phyloP scores from a whole-genome alignment of 2,329 filamentous ascomycete species.

The Periconia sp. region DNA sequence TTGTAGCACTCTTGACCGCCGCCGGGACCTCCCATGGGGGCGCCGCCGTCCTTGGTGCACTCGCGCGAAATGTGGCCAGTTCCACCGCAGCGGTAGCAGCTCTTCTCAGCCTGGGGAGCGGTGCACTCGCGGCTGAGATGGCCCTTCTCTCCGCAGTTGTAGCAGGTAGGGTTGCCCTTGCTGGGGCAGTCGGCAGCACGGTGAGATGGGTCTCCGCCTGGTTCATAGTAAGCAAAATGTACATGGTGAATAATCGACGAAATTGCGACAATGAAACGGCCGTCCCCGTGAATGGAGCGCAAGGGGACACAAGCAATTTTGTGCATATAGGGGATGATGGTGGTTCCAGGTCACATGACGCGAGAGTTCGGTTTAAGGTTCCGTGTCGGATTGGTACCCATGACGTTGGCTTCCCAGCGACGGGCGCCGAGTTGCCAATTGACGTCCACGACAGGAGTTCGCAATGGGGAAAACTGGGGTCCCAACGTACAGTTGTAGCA shows the following conservation, averaged over 20 bases:
- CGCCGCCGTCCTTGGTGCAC: conserved; percentile 64
- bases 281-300: no score
- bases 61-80: conserved; percentile 92
- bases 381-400: conserved; percentile 22
- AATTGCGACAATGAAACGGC: neutral
- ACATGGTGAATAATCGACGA: no score
- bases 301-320: neutral
- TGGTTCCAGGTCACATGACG: conserved; percentile 19
- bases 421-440: conserved; percentile 1
- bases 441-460: neutral
- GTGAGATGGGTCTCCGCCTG: conserved; percentile 57
- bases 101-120: conserved; percentile 84
- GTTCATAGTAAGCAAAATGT: conserved; percentile 21
- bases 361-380: conserved; percentile 10
- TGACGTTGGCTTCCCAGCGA: conserved; percentile 16
- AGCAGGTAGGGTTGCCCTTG: conserved; percentile 58
- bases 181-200: conserved; percentile 58
- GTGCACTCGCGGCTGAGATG: conserved; percentile 81
- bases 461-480: conserved; percentile 7
- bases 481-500: conserved; percentile 50
- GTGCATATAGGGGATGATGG: neutral
- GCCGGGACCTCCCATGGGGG: conserved; percentile 52
- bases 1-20: conserved; percentile 83
- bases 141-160: conserved; percentile 56
- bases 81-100: conserved; percentile 76